These are phyloP conservation scores for Hypoxylon rickii DNA, from an alignment of 495 filamentous ascomycete genomes.

Conservation along the genomic window DNA sequence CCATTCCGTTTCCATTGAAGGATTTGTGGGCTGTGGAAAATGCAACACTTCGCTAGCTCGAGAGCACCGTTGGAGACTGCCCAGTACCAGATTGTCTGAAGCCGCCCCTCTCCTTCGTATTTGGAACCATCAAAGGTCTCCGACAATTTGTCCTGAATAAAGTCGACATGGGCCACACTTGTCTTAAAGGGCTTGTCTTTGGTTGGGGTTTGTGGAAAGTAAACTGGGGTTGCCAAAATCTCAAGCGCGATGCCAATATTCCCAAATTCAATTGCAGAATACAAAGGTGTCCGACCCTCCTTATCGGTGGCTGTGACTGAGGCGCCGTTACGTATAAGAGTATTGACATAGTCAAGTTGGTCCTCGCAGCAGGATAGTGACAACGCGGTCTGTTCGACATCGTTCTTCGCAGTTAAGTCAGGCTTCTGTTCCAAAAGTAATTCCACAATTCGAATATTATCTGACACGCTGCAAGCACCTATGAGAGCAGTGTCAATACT, in stretches of 20 bases:
- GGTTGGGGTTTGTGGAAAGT: not conserved
- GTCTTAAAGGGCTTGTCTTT: not conserved
- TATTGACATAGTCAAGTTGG: constrained; percentile 1
- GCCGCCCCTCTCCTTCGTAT: not conserved
- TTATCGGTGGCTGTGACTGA: not conserved
- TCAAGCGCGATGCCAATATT: constrained; percentile 14
- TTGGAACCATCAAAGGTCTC: not conserved
- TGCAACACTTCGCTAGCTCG: not conserved
- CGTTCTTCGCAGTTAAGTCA: not conserved
- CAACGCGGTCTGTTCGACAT: not conserved
- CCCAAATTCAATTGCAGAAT: not conserved
- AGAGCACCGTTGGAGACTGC: constrained; percentile 6
- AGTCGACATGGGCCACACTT: not conserved
- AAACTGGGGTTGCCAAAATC: constrained; percentile 1
- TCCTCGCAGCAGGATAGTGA: not conserved
- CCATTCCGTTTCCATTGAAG: not conserved
- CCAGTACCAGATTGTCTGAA: constrained; percentile 3
- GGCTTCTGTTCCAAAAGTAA: not conserved
- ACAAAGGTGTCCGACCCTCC: constrained; percentile 9
- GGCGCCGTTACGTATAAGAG: constrained; percentile 1
- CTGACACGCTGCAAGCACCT: not conserved
- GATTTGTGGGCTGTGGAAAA: not conserved
- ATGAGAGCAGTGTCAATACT: constrained; percentile 6
- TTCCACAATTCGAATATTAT: not conserved
- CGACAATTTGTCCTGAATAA: not conserved